phyloP scores from a whole-genome alignment of 306 rosid genomes.

The Vigna angularis region DNA sequence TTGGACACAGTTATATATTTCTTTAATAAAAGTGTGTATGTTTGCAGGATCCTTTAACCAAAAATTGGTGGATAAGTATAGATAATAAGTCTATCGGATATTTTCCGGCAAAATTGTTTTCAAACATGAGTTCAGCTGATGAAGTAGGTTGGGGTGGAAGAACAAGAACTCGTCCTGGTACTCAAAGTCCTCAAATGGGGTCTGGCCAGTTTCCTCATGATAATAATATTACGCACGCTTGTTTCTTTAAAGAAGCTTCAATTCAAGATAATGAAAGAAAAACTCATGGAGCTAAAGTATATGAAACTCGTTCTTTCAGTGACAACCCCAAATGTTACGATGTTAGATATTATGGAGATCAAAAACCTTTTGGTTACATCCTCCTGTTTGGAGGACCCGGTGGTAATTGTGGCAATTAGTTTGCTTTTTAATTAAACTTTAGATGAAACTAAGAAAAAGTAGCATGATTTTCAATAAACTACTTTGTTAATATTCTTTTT shows the following conservation, averaged over 20 bases:
- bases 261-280: neutral
- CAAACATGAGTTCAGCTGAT: neutral
- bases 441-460: neutral
- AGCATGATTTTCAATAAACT: too few relatives aligned
- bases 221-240: neutral
- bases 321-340: neutral
- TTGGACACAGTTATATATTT: too few relatives aligned
- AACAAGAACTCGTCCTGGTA: neutral
- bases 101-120: constrained; percentile 10
- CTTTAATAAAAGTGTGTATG: neutral
- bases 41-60: neutral
- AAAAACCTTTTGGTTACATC: accelerated
- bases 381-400: constrained; percentile 36
- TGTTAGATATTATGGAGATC: neutral
- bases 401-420: neutral
- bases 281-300: neutral
- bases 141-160: constrained; percentile 37
- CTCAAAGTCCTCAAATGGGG: constrained; percentile 20
- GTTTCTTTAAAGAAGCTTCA: neutral
- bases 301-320: accelerated
- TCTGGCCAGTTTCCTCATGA: neutral
- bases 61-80: constrained; percentile 11
- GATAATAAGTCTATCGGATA: neutral
- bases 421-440: neutral
- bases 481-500: too few relatives aligned